Percentiles rank a stretch among this genome's conserved stretches.
Evolutionary conservation across 352 stramenopile species (phyloP).

Genomic region (Elongisporangium anandrum): DNA sequence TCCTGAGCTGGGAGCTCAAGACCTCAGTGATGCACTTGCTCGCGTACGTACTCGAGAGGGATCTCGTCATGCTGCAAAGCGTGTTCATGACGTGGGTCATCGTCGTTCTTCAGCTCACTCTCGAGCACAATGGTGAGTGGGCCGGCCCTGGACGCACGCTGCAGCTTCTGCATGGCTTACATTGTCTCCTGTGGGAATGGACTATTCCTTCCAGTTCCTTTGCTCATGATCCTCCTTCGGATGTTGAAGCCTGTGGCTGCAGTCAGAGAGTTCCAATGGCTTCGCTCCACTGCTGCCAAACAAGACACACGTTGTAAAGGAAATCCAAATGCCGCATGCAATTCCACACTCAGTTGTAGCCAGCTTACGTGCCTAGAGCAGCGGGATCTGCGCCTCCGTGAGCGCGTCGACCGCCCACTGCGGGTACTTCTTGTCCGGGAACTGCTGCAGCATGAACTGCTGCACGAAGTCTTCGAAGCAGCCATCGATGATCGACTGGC

Average conservation of each 20-base stretch:
- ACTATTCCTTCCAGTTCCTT: not conserved
- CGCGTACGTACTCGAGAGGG: not conserved
- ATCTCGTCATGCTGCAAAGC: not conserved
- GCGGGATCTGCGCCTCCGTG: constrained; percentile 44
- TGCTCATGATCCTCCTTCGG: too few species aligned
- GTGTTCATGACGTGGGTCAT: not conserved
- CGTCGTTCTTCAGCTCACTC: not conserved
- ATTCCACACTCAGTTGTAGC: not conserved
- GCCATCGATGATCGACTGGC: constrained; percentile 71
- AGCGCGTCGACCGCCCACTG: constrained; percentile 72
- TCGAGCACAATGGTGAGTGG: not conserved
- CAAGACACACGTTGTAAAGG: too few species aligned
- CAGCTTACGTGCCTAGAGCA: constrained; percentile 13
- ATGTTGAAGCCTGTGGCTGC: too few species aligned
- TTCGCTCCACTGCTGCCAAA: too few species aligned
- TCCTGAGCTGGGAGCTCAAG: not conserved
- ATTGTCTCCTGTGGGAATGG: not conserved
- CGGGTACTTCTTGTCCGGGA: constrained; percentile 45
- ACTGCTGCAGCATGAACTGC: constrained; percentile 76
- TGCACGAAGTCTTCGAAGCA: constrained; percentile 69
- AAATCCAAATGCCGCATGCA: too few species aligned
- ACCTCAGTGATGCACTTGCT: not conserved
- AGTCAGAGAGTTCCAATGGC: too few species aligned
- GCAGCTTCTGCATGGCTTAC: too few species aligned
- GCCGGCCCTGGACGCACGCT: too few species aligned